These are phyloP conservation scores for Balansia obtecta DNA, from an alignment of 2,329 filamentous ascomycete species.

Conservation along the genomic window DNA sequence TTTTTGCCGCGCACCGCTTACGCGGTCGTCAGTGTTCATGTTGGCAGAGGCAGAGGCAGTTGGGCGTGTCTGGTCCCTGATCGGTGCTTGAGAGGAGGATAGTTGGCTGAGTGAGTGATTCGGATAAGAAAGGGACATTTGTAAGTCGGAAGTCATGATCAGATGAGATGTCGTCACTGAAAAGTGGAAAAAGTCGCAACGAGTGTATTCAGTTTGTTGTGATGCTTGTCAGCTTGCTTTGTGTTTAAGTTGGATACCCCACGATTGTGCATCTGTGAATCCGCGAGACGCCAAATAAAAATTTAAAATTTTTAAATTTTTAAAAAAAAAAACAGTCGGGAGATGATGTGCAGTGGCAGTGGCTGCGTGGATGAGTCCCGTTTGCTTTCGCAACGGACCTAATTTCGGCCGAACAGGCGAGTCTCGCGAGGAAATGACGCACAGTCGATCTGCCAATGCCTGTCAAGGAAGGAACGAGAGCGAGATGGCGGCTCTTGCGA, in stretches of 20 bases:
- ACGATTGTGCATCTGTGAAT: constrained; percentile 2
- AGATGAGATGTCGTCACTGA: neutral
- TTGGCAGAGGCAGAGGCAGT: neutral
- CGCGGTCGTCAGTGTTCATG: neutral
- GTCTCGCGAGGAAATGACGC: constrained; percentile 3
- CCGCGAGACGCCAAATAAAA: constrained; percentile 1
- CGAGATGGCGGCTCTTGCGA: constrained; percentile 1
- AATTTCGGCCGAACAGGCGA: constrained; percentile 2
- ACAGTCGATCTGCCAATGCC: neutral
- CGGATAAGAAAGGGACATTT: constrained; percentile 21
- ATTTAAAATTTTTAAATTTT: neutral
- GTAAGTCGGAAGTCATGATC: constrained; percentile 16
- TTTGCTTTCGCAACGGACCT: neutral
- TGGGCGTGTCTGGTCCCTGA: neutral
- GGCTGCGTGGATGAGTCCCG: neutral
- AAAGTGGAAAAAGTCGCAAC: neutral
- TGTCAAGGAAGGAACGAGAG: constrained; percentile 1
- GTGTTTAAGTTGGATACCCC: neutral
- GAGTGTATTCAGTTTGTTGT: constrained; percentile 1
- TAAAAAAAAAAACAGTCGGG: neutral
- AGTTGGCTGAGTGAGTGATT: constrained; percentile 21
- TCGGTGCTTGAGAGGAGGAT: constrained; percentile 9
- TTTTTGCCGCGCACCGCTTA: constrained; percentile 13
- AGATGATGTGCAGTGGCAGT: neutral
- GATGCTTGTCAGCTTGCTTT: neutral